Percentiles rank a stretch among this genome's conserved stretches.
Evolutionary conservation across 306 rosid genomes (phyloP).

Genomic region (Castanea mollissima): DNA sequence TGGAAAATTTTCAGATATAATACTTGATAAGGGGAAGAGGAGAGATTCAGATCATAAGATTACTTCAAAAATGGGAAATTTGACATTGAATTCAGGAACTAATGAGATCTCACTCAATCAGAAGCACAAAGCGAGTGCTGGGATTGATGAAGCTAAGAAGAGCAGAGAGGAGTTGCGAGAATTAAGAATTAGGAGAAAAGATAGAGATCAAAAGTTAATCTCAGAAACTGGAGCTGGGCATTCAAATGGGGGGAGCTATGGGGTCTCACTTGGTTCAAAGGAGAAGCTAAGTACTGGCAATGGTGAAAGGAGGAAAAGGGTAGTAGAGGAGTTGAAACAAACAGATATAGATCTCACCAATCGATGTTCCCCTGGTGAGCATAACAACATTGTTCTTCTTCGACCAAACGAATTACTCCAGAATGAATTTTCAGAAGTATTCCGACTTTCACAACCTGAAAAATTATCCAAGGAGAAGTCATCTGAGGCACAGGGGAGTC

Average conservation of each 20-base stretch:
- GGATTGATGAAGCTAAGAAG: constrained; percentile 31
- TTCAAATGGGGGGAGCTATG: constrained; percentile 31
- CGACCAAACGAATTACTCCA: constrained; percentile 42
- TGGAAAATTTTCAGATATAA: constrained; percentile 31
- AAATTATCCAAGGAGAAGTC: constrained; percentile 34
- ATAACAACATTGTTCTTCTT: constrained; percentile 45
- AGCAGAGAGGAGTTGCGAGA: constrained; percentile 37
- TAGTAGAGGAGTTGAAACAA: constrained; percentile 25
- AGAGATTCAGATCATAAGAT: constrained; percentile 22
- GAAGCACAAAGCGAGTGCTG: constrained; percentile 27
- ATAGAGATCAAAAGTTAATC: constrained; percentile 25
- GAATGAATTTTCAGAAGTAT: constrained; percentile 32
- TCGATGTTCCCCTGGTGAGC: constrained; percentile 25
- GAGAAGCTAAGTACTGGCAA: constrained; percentile 27
- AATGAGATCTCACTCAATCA: constrained; percentile 30
- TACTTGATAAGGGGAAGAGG: constrained; percentile 39
- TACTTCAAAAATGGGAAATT: constrained; percentile 32
- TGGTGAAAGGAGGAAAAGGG: constrained; percentile 36
- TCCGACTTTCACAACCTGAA: constrained; percentile 33
- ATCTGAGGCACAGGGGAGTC: constrained; percentile 41
- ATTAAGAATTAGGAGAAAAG: constrained; percentile 40
- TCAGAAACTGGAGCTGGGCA: constrained; percentile 32
- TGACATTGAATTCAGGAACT: constrained; percentile 31
- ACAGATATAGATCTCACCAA: constrained; percentile 33
- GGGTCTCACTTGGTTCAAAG: constrained; percentile 30